Conservation (phyloP, 208 protist species). For the Lotmaria passim region DNA sequence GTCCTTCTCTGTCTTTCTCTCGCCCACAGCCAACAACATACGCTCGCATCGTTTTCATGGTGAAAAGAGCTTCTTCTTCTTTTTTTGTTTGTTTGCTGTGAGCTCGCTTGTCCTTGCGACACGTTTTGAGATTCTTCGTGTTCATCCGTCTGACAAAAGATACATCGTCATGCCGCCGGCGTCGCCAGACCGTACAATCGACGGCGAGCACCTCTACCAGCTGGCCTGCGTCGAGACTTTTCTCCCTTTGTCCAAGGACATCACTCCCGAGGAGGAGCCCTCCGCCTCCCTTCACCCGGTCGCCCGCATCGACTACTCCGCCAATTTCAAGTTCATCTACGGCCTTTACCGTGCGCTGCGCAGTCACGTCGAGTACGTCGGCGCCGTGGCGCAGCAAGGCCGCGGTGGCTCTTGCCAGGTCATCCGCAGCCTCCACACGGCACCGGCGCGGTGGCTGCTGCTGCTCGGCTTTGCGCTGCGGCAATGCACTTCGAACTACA, state of each 20-base stretch:
- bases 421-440: slow-evolving; percentile 24
- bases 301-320: slow-evolving; percentile 51
- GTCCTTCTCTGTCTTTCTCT: slow-evolving; percentile 16
- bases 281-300: slow-evolving; percentile 34
- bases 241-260: slow-evolving; percentile 31
- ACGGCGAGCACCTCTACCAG: slow-evolving; percentile 37
- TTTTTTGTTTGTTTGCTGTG: too few species aligned
- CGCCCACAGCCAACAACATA: too few species aligned
- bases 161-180: too few species aligned
- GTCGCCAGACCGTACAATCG: neutral
- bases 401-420: neutral
- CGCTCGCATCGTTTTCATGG: too few species aligned
- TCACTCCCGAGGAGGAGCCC: slow-evolving; percentile 48
- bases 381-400: neutral
- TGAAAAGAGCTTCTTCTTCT: too few species aligned
- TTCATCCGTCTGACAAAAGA: too few species aligned
- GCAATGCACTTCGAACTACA: slow-evolving; percentile 69
- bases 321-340: slow-evolving; percentile 56
- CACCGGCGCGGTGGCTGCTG: slow-evolving; percentile 69
- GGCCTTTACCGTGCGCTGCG: slow-evolving; percentile 63
- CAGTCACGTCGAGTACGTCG: slow-evolving; percentile 13
- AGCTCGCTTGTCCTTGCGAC: too few species aligned
- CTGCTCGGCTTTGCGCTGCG: slow-evolving; percentile 62
- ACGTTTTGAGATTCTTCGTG: too few species aligned
- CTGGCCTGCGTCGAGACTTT: slow-evolving; percentile 50